phyloP scores from a whole-genome alignment of 148 eudicot species.

The Persicaria maculosa region DNA sequence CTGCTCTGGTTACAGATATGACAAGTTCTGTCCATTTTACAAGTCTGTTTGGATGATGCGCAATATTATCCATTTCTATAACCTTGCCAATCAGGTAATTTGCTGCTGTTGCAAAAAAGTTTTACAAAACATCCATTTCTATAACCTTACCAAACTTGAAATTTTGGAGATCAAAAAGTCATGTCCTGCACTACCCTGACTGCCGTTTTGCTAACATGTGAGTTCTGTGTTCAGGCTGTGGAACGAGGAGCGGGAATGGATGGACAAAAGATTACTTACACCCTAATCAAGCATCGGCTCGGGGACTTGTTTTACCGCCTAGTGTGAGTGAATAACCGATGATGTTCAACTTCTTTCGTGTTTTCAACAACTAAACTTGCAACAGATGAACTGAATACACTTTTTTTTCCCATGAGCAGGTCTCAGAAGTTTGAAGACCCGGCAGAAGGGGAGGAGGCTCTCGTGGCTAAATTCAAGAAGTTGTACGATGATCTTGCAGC shows the following conservation, averaged over 20 bases:
- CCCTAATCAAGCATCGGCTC: conserved; percentile 71
- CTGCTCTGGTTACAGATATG: conserved; percentile 52
- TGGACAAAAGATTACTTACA: conserved; percentile 75
- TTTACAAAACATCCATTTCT: conserved; percentile 56
- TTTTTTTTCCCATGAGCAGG: conserved; percentile 26
- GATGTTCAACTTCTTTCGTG: neutral
- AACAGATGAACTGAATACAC: neutral
- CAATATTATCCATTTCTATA: conserved; percentile 93
- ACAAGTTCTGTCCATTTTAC: conserved; percentile 96
- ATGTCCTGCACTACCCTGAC: neutral
- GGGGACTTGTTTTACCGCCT: conserved; percentile 88
- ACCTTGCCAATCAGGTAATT: conserved; percentile 93
- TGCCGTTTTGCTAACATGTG: neutral
- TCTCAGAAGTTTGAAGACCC: conserved; percentile 95
- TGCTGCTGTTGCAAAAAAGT: neutral
- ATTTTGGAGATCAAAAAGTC: neutral
- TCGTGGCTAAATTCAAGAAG: conserved; percentile 70
- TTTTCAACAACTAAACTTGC: neutral
- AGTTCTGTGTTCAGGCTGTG: conserved; percentile 46
- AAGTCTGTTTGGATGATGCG: conserved; percentile 99
- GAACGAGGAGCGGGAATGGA: conserved; percentile 95
- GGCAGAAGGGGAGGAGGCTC: conserved; percentile 77
- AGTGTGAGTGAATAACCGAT: conserved; percentile 51
- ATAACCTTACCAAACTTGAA: conserved; percentile 27
- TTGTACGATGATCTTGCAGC: conserved; percentile 61